Percentiles rank a stretch among this genome's conserved stretches.
Conservation (phyloP, 192 early-diverging fungal genomes). For the Physocladia obscura region DNA sequence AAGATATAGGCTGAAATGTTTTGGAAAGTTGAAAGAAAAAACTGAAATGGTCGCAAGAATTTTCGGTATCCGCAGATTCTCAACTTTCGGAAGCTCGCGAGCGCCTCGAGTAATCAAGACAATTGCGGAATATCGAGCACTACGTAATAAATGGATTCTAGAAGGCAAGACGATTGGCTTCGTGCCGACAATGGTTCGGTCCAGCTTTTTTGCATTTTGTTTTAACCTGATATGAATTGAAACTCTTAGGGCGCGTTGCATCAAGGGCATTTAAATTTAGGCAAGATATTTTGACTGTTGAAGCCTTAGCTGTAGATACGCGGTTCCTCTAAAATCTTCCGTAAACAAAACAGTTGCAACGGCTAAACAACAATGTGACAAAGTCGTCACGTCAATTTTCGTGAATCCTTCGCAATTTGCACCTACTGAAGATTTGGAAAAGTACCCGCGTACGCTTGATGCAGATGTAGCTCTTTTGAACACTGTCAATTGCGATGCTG, state of each 20-base stretch:
- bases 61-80: too few relatives aligned
- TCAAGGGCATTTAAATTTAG: slow-evolving; percentile 79
- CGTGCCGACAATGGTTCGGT: slow-evolving; percentile 88
- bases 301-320: not conserved
- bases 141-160: slow-evolving; percentile 57
- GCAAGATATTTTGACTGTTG: too few relatives aligned
- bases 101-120: slow-evolving; percentile 62
- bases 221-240: not conserved
- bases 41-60: too few relatives aligned
- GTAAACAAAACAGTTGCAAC: slow-evolving; percentile 39
- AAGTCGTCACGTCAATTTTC: slow-evolving; percentile 84
- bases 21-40: too few relatives aligned
- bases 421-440: slow-evolving; percentile 86
- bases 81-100: too few relatives aligned
- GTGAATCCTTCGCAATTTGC: slow-evolving; percentile 99
- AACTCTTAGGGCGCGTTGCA: slow-evolving; percentile 77
- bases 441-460: slow-evolving; percentile 85
- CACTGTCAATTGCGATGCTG: slow-evolving; percentile 37
- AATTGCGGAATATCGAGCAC: slow-evolving; percentile 67
- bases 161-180: slow-evolving; percentile 74
- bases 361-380: slow-evolving; percentile 63
- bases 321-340: not conserved
- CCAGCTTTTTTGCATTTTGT: not conserved
- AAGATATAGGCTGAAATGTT: too few relatives aligned
- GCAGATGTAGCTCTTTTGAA: slow-evolving; percentile 71